A percentile compares a stretch with the other conserved stretches of the same genome.
These are phyloP conservation scores for Crithidia fasciculata DNA, from an alignment of 208 protist species.

Conservation along the genomic window DNA sequence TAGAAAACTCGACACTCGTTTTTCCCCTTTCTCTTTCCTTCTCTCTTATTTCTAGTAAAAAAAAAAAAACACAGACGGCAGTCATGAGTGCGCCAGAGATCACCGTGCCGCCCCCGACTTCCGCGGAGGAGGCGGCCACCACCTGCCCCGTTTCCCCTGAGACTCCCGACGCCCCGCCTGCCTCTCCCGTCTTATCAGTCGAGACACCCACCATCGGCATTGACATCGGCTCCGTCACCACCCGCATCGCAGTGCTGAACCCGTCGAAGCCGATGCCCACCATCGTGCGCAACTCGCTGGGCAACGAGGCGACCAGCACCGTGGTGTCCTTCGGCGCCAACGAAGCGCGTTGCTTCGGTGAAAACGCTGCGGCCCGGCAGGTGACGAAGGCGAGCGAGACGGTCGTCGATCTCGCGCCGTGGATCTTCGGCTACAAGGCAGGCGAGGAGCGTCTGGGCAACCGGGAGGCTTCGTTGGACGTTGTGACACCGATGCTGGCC, in stretches of 20 bases:
- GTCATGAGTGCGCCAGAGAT: slow-evolving; percentile 17
- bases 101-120: neutral
- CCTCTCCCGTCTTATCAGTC: slow-evolving; percentile 6
- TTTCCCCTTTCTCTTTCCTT: neutral
- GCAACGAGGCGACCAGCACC: slow-evolving; percentile 71
- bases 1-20: neutral
- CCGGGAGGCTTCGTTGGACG: slow-evolving; percentile 14
- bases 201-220: slow-evolving; percentile 49
- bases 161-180: slow-evolving; percentile 7
- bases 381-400: slow-evolving; percentile 67
- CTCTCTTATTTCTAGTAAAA: neutral
- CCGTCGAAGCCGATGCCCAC: slow-evolving; percentile 61
- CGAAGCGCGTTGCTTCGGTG: slow-evolving; percentile 65
- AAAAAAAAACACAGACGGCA: neutral
- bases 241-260: slow-evolving; percentile 60
- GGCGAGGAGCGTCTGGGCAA: slow-evolving; percentile 26
- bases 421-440: slow-evolving; percentile 42
- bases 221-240: slow-evolving; percentile 64
- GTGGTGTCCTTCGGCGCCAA: slow-evolving; percentile 56
- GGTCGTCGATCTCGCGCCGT: slow-evolving; percentile 56
- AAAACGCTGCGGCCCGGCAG: slow-evolving; percentile 59
- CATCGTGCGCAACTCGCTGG: slow-evolving; percentile 71
- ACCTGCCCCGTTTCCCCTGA: slow-evolving; percentile 5
- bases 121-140: neutral
- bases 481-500: slow-evolving; percentile 22